phyloP scores from a whole-genome alignment of 306 rosid genomes.

The Vigna nakashimae region DNA sequence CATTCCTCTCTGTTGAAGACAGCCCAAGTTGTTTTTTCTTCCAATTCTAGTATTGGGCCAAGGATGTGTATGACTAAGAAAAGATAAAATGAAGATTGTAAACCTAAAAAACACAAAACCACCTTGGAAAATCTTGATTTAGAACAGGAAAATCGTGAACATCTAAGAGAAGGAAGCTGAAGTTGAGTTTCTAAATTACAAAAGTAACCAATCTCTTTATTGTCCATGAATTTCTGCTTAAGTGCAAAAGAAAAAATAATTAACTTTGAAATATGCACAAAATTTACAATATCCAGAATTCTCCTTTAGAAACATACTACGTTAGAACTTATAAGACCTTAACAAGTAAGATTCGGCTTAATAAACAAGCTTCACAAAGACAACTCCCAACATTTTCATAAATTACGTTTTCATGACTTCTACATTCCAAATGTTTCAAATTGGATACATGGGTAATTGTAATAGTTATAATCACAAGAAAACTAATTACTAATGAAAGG shows the following conservation, averaged over 20 bases:
- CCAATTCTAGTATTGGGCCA: not conserved
- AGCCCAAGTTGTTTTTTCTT: conserved; percentile 2
- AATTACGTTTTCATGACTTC: conserved; percentile 6
- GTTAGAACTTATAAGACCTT: conserved; percentile 4
- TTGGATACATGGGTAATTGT: not conserved
- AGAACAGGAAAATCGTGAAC: not conserved
- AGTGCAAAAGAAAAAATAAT: not conserved
- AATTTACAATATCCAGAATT: conserved; percentile 16
- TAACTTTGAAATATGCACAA: conserved; percentile 3
- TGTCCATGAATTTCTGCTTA: conserved; percentile 21
- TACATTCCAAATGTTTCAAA: conserved; percentile 18
- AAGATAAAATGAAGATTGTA: not conserved
- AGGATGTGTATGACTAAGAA: not conserved
- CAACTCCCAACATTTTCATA: conserved; percentile 4
- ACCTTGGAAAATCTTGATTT: not conserved
- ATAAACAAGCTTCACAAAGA: not conserved
- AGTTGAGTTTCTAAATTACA: conserved; percentile 10
- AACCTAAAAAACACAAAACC: conserved; percentile 20
- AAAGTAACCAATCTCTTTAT: not conserved
- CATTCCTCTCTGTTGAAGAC: not conserved
- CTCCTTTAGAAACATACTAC: conserved; percentile 15
- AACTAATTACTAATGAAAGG: not conserved
- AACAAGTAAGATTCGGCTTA: not conserved
- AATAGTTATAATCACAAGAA: not conserved
- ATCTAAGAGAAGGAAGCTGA: not conserved